Conservation (phyloP, 768 basidiomycete species). For the Pulveroboletus sp. region DNA sequence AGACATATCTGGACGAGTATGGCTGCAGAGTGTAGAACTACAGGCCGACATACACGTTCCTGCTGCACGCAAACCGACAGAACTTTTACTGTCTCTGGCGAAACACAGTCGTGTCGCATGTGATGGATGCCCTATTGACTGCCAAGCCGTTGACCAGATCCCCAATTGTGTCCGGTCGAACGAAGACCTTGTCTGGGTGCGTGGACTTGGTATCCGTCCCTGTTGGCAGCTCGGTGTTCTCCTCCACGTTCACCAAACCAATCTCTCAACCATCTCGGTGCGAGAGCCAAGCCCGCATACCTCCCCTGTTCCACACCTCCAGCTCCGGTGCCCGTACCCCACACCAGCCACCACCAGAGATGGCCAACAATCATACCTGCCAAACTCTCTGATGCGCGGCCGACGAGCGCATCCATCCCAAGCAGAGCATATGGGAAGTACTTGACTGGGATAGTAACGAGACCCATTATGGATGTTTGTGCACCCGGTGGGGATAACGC, state of each 20-base stretch:
- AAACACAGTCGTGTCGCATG: neutral
- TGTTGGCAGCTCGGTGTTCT: conserved; percentile 33
- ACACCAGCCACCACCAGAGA: conserved; percentile 74
- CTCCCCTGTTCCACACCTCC: conserved; percentile 35
- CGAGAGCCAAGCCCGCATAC: conserved; percentile 40
- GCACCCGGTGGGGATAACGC: conserved; percentile 59
- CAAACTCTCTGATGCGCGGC: conserved; percentile 54
- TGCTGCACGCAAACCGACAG: no score
- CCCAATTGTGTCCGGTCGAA: conserved; percentile 45
- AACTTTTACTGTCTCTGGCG: neutral
- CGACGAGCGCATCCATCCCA: conserved; percentile 63
- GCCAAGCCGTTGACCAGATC: conserved; percentile 50
- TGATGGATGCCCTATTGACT: conserved; percentile 11
- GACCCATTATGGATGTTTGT: conserved; percentile 73
- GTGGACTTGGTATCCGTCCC: conserved; percentile 52
- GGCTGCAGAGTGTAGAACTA: conserved; percentile 24
- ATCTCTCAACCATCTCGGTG: conserved; percentile 55
- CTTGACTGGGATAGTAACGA: conserved; percentile 64
- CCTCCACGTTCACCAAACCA: conserved; percentile 40
- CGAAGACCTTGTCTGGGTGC: conserved; percentile 43
- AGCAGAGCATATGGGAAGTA: conserved; percentile 77
- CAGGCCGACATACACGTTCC: neutral
- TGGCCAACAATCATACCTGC: conserved; percentile 77
- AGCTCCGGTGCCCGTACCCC: conserved; percentile 43
- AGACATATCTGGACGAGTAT: conserved; percentile 48